These are phyloP conservation scores for Cladophialophora exuberans DNA, from an alignment of 2,329 filamentous ascomycete species.

Conservation along the genomic window DNA sequence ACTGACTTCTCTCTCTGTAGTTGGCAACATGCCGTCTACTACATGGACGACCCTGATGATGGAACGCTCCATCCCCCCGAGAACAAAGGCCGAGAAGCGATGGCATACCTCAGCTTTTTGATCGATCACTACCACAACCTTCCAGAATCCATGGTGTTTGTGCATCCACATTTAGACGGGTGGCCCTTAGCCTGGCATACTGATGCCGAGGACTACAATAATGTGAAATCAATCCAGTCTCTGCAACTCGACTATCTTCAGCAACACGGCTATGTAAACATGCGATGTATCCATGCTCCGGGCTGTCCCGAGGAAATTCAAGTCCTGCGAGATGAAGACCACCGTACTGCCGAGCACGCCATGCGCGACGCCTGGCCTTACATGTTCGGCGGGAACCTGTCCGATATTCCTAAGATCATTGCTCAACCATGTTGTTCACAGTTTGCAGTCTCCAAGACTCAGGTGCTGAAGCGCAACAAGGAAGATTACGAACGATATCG, in stretches of 20 bases:
- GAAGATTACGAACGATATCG: constrained; percentile 61
- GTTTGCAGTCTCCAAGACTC: constrained; percentile 62
- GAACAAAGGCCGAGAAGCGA: constrained; percentile 53
- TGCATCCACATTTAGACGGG: constrained; percentile 44
- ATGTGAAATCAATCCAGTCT: constrained; percentile 54
- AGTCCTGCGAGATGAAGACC: constrained; percentile 32
- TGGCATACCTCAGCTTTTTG: constrained; percentile 52
- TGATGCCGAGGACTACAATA: constrained; percentile 59
- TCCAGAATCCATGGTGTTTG: constrained; percentile 51
- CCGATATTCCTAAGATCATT: constrained; percentile 39
- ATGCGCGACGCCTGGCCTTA: constrained; percentile 43
- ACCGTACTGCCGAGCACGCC: constrained; percentile 42
- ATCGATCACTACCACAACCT: constrained; percentile 49
- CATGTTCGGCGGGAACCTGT: constrained; percentile 35
- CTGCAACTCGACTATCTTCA: constrained; percentile 57
- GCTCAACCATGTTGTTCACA: constrained; percentile 67
- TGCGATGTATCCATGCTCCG: constrained; percentile 63
- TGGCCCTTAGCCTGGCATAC: constrained; percentile 54
- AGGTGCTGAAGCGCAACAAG: constrained; percentile 52
- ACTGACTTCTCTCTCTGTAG: constrained; percentile 31
- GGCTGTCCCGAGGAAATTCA: constrained; percentile 48
- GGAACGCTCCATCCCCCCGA: constrained; percentile 34
- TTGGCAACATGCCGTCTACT: constrained; percentile 52
- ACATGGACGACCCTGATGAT: constrained; percentile 14
- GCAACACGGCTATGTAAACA: constrained; percentile 61